phyloP scores from a whole-genome alignment of 1,284 basidiomycete genomes.

The Termitomyces sp. region DNA sequence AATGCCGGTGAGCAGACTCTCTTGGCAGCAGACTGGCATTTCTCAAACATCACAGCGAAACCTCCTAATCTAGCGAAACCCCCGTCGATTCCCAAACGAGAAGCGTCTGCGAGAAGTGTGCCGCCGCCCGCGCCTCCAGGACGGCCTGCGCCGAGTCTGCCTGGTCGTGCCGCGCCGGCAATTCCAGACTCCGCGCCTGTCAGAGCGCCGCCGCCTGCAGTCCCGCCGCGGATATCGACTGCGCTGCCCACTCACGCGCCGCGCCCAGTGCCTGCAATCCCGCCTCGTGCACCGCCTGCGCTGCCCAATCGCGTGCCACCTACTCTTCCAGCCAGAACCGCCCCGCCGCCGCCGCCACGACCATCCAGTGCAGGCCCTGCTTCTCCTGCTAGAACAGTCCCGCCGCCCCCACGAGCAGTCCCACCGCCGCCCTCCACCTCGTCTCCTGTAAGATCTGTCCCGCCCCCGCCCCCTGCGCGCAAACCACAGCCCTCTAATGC shows the following conservation, averaged over 20 bases:
- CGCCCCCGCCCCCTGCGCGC: conserved; percentile 30
- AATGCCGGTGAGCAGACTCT: conserved; percentile 54
- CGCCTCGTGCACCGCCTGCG: conserved; percentile 21
- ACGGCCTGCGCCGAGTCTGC: conserved; percentile 28
- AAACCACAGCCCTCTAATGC: conserved; percentile 22
- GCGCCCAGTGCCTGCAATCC: conserved; percentile 30
- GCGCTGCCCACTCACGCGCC: conserved; percentile 27
- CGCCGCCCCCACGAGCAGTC: background rate
- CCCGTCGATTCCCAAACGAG: conserved; percentile 58
- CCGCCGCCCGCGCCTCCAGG: conserved; percentile 22
- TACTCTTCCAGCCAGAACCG: conserved; percentile 20
- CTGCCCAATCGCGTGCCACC: conserved; percentile 3
- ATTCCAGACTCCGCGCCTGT: conserved; percentile 25
- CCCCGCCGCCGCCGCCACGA: conserved; percentile 28
- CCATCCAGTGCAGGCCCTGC: conserved; percentile 23
- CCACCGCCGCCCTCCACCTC: conserved; percentile 23
- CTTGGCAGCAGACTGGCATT: no score
- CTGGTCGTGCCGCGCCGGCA: conserved; percentile 24
- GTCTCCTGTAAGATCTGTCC: background rate
- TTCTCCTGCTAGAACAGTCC: conserved; percentile 12
- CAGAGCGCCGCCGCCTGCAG: conserved; percentile 28
- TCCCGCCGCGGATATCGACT: conserved; percentile 25
- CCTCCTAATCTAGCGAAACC: conserved; percentile 59
- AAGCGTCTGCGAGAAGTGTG: conserved; percentile 23
- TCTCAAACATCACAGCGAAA: conserved; percentile 43